Percentiles rank a stretch among this genome's conserved stretches.
Conservation (phyloP, 352 stramenopile genomes). For the Phytophthora citricola region DNA sequence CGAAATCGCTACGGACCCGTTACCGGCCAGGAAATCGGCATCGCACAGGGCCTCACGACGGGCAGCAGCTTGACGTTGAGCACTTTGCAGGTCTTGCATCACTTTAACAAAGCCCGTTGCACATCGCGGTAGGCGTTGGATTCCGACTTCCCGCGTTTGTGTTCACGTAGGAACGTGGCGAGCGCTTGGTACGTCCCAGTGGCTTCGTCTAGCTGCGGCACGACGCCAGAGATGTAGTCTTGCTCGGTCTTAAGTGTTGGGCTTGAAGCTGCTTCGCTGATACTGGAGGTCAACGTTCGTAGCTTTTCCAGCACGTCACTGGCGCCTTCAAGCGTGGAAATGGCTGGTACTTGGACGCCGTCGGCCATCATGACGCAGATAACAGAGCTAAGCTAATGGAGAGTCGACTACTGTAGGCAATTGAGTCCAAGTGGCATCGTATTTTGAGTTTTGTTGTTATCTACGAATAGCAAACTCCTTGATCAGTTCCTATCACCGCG, state of each 20-base stretch:
- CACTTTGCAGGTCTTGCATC: conserved; percentile 78
- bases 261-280: conserved; percentile 43
- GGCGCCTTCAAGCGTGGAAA: conserved; percentile 59
- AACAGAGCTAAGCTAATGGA: too few relatives aligned
- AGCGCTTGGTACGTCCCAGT: conserved; percentile 69
- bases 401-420: too few relatives aligned
- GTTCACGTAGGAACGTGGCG: conserved; percentile 63
- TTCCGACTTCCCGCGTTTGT: conserved; percentile 60
- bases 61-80: conserved; percentile 57
- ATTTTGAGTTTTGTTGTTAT: too few relatives aligned
- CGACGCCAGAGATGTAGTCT: conserved; percentile 57
- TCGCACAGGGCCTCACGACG: conserved; percentile 74
- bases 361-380: conserved; percentile 13
- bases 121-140: conserved; percentile 57
- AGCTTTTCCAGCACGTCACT: conserved; percentile 43
- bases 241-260: conserved; percentile 55
- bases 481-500: background rate
- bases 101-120: conserved; percentile 61
- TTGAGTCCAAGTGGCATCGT: too few relatives aligned
- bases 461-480: conserved; percentile 8
- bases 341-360: conserved; percentile 9
- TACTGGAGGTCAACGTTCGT: conserved; percentile 43
- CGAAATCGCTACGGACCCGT: conserved; percentile 49
- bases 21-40: conserved; percentile 64
- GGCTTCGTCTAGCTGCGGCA: conserved; percentile 61